Base-by-base conservation (phyloP, 305 asterid genomes). In the Fraxinus platypoda region DNA sequence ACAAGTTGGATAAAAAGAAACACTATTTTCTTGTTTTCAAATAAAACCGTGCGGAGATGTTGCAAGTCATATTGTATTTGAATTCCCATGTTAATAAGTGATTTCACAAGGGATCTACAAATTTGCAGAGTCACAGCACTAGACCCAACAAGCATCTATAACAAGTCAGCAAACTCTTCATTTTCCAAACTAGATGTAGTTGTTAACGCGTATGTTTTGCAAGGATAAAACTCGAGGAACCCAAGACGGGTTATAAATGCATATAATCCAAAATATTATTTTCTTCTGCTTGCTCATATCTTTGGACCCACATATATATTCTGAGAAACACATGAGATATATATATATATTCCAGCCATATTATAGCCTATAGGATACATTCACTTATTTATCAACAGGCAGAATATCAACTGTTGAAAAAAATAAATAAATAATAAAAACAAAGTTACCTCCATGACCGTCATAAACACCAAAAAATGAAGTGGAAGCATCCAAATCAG, bases 391-490 rank as follows among this genome's bases (percentile, higher is more conserved):
- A 41, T 38, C 49, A 28, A 17, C 13, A 59, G 2, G 72, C 59
- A 64, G 75, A 28, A 79, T 54, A 76, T 74, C 11, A 81, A 78
- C 33, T 11, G 33, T 34, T 34, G 37, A 21, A 75, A 28, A 35
- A 35, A 35, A 6, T 6, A 35, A 35, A 35, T 26, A 59, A 83
- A 86, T 2, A 17, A 15, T 28, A 87, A 87, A 49, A 85, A 93
- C 0, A 83, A 86, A 87, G 87, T 62, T 86, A 95, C 98, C 98
- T 89, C 98, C 98, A 84, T 95, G 98, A 78, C 98, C 98, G 81
- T 95, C 98, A 85, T 93, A 95, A 80, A 95, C 98, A 82, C 98
- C 98, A 87, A 95, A 95, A 90, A 91, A 95, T 49, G 98, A 92
- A 71, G 98, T 93, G 72, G 91, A 86, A 80, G 88, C 78, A 80